Evolutionary conservation across 1,284 basidiomycete genomes (phyloP).

Genomic region (Puccinia novopanici): DNA sequence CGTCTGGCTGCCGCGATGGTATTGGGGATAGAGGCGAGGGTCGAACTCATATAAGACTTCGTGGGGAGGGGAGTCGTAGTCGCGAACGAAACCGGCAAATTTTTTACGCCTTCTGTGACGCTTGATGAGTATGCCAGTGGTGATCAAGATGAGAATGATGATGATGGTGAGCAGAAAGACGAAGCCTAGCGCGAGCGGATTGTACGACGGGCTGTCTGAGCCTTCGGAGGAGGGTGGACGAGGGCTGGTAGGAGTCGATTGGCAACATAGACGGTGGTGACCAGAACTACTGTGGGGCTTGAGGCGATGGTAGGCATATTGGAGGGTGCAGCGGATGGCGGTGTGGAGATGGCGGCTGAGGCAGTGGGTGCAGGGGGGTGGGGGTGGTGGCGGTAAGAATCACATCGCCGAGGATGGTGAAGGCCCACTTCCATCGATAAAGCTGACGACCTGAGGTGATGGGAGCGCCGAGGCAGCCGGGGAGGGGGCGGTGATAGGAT

Average conservation of each 20-base stretch:
- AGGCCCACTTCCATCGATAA: constrained; percentile 48
- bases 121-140: constrained; percentile 14
- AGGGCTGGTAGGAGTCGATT: not conserved
- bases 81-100: constrained; percentile 1
- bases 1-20: constrained; percentile 19
- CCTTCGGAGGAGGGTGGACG: not conserved
- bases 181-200: constrained; percentile 20
- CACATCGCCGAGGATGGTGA: constrained; percentile 27
- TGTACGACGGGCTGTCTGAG: not conserved
- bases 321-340: not conserved
- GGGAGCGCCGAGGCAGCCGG: too few species aligned
- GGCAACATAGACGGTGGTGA: constrained; percentile 29
- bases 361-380: not conserved
- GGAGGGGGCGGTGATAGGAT: constrained; percentile 15
- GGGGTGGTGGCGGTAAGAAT: constrained; percentile 27
- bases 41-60: constrained; percentile 30
- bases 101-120: constrained; percentile 26
- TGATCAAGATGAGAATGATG: constrained; percentile 16
- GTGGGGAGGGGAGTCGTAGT: not conserved
- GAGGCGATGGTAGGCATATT: not conserved
- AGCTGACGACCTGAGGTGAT: constrained; percentile 30
- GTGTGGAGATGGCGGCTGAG: not conserved
- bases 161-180: constrained; percentile 25
- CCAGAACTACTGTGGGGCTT: constrained; percentile 2
- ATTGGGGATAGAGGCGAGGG: constrained; percentile 21